Percentiles rank a stretch among this genome's conserved stretches.
Evolutionary conservation across 345 rosid genomes (phyloP).

Genomic region (Aquilaria yunnanensis): DNA sequence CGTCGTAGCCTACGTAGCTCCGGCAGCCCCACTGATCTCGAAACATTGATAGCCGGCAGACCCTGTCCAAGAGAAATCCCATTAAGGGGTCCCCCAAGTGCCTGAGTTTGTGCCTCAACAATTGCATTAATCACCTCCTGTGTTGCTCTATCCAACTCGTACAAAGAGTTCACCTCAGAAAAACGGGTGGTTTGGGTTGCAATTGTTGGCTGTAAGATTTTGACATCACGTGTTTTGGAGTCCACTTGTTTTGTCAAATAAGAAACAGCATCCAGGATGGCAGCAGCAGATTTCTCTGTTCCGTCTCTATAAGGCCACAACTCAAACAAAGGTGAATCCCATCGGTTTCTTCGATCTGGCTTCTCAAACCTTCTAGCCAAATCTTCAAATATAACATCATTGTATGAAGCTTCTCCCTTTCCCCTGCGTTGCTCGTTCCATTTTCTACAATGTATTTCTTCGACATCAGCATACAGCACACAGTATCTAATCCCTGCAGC

Average conservation of each 20-base stretch:
- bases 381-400: conserved; percentile 68
- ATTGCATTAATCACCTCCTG: conserved; percentile 70
- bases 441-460: conserved; percentile 51
- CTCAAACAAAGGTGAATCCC: conserved; percentile 97
- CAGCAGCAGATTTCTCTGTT: conserved; percentile 51
- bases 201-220: conserved; percentile 84
- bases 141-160: conserved; percentile 83
- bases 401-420: conserved; percentile 54
- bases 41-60: conserved; percentile 47
- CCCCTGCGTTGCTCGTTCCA: conserved; percentile 77
- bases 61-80: conserved; percentile 55
- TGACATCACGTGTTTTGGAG: conserved; percentile 66
- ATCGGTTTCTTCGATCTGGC: conserved; percentile 83
- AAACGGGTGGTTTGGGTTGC: conserved; percentile 69
- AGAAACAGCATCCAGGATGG: conserved; percentile 63
- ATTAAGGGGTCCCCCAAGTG: conserved; percentile 59
- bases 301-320: conserved; percentile 51
- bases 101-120: conserved; percentile 75
- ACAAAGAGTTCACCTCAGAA: conserved; percentile 78
- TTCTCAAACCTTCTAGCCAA: conserved; percentile 82
- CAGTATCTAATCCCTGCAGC: conserved; percentile 86
- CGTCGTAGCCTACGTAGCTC: conserved; percentile 83
- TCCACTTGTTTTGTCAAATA: conserved; percentile 76
- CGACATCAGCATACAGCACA: conserved; percentile 63
- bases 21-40: conserved; percentile 74